These are phyloP conservation scores for Trichoderma erinaceum DNA, from an alignment of 495 filamentous ascomycete species.

Conservation along the genomic window DNA sequence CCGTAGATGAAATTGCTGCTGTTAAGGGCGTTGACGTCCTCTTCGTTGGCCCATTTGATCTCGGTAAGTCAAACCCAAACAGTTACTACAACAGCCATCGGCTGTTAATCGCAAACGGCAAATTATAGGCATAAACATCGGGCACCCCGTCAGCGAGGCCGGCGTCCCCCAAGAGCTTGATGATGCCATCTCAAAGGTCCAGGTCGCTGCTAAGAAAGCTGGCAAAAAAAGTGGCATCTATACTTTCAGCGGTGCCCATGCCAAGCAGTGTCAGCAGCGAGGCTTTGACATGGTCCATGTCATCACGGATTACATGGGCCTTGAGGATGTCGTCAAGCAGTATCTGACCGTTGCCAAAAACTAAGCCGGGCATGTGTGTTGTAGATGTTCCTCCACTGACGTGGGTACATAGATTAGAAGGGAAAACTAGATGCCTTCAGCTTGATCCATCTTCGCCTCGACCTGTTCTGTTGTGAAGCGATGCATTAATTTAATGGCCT, in stretches of 20 bases:
- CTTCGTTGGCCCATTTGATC: conserved; percentile 73
- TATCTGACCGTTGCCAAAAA: conserved; percentile 44
- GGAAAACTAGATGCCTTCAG: conserved; percentile 26
- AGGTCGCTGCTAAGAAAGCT: conserved; percentile 54
- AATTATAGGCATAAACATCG: conserved; percentile 56
- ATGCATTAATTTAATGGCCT: conserved; percentile 77
- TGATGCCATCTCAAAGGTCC: conserved; percentile 58
- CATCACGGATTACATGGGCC: conserved; percentile 52
- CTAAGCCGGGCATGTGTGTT: conserved; percentile 26
- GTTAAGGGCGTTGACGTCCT: conserved; percentile 67
- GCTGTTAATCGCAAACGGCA: conserved; percentile 12
- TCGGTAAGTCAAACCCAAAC: conserved; percentile 37
- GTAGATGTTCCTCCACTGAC: conserved; percentile 24
- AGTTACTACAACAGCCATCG: background rate
- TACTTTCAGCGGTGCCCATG: conserved; percentile 60
- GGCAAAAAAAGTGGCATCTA: conserved; percentile 78
- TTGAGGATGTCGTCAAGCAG: conserved; percentile 41
- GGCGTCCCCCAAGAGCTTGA: conserved; percentile 59
- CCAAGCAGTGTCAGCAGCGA: conserved; percentile 53
- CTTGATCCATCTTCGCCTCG: conserved; percentile 60
- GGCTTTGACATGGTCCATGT: conserved; percentile 76
- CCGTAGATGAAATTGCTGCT: conserved; percentile 65
- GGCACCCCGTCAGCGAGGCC: conserved; percentile 57
- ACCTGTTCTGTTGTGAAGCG: conserved; percentile 67
- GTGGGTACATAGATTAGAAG: conserved; percentile 1